Conservation (phyloP, 1,284 basidiomycete genomes). For the Trametes versicolor region DNA sequence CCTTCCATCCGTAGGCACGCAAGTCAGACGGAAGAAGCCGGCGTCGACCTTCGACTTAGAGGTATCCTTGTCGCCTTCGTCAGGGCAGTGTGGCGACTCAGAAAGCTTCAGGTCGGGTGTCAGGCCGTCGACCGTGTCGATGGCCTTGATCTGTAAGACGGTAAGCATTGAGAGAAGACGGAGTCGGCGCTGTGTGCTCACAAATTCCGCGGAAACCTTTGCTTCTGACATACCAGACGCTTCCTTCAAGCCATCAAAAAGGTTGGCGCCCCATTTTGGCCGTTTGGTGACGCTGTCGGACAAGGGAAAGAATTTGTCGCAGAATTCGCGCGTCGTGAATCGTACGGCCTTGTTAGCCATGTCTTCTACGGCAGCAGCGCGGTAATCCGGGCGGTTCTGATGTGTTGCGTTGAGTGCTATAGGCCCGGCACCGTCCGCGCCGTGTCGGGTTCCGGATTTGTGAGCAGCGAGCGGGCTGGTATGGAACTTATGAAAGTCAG, state of each 20-base stretch:
- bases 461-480: neutral
- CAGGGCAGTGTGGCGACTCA: constrained; percentile 6
- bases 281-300: neutral
- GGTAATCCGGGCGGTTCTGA: no score
- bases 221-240: constrained; percentile 1
- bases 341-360: constrained; percentile 13
- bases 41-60: constrained; percentile 15
- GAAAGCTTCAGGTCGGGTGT: constrained; percentile 3
- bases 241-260: neutral
- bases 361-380: constrained; percentile 2
- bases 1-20: neutral
- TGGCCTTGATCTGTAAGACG: neutral
- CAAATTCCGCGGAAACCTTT: neutral
- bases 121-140: neutral
- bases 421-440: neutral
- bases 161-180: no score
- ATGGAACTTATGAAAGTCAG: no score
- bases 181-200: no score
- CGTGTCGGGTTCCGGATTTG: neutral
- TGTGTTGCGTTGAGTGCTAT: neutral
- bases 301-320: constrained; percentile 4
- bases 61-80: constrained; percentile 8
- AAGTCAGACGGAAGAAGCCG: neutral
- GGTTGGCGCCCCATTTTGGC: neutral
- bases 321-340: neutral